These are phyloP conservation scores for Botrytis sinoallii DNA, from an alignment of 2,329 filamentous ascomycete genomes.

Conservation along the genomic window DNA sequence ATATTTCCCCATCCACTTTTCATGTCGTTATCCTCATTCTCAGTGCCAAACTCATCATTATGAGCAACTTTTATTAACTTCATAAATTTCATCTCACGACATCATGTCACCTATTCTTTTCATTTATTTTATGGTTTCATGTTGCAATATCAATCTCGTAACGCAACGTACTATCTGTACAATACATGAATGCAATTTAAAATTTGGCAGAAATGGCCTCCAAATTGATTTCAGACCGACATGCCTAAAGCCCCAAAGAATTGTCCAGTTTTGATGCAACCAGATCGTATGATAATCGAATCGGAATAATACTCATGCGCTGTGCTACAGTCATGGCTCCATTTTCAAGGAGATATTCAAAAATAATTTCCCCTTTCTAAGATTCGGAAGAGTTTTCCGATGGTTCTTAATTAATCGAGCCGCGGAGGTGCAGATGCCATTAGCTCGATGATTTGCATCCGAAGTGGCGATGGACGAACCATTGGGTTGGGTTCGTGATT, in stretches of 20 bases:
- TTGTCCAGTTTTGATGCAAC: neutral
- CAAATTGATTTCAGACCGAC: neutral
- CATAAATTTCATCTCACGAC: constrained; percentile 5
- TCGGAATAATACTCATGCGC: neutral
- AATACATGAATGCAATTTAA: neutral
- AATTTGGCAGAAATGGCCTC: neutral
- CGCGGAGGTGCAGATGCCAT: neutral
- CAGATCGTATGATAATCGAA: neutral
- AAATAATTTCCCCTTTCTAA: neutral
- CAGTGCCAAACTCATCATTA: neutral
- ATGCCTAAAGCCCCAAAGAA: neutral
- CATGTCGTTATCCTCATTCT: neutral
- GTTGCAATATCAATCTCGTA: neutral
- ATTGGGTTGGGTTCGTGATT: neutral
- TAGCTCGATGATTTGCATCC: neutral
- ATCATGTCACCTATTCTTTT: neutral
- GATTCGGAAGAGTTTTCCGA: neutral
- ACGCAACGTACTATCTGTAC: neutral
- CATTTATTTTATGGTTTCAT: neutral
- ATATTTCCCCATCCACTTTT: neutral
- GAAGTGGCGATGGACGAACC: neutral
- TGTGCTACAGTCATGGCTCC: neutral
- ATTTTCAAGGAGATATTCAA: neutral
- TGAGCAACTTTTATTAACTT: neutral
- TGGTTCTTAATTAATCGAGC: neutral